Evolutionary conservation across 805 yeast genomes (phyloP), one percentile per base, ranked within the genome.

Genomic region (Yamadazyma nakazawae): DNA sequence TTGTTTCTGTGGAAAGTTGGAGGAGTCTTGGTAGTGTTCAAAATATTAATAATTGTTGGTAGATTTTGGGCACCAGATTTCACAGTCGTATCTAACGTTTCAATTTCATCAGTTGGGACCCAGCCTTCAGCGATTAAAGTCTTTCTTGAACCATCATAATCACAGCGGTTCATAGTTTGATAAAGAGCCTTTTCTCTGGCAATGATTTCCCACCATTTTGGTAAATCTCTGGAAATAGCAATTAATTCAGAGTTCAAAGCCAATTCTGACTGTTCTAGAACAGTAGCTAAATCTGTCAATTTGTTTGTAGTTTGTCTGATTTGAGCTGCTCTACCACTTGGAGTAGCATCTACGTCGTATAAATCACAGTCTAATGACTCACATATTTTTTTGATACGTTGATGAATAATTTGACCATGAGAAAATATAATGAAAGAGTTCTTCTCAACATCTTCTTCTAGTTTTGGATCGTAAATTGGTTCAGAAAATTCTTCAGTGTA

Each of bases 1-100:
- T 92, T 94, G n/a, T 95, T 88, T 61, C 86, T 82, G 68, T 90
- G 96, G 65, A 74, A 90, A 1, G 99, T 94, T 42, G 99, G 99
- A 2, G 99, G 99, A 5, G 87, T 79, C 66, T 82, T 84, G 46
- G 84, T 83, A 10, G 98, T 91, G 45, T 81, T 76, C 45, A 94
- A 78, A 28, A 74, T 75, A 52, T 79, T 79, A 24, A 62, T 56
- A 38, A 79, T 79, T 12, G 82, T 75, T 17, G 79, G 79, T 11
- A 76, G 62, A n/a, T 72, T 62, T 34, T 80, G 83, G 25, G 86
- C 79, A 47, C 82, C 78, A 37, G 79, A 81, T 55, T 84, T 79
- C 52, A 94, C 70, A 1, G 91, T 78, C 34, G 74, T 67, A 52
- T 83, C 85, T 47, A 92, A 81, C n/a, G 68, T 55, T 5, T 76